These are phyloP conservation scores for Helotiales sp. DNA, from an alignment of 2,329 filamentous ascomycete genomes.

Conservation along the genomic window DNA sequence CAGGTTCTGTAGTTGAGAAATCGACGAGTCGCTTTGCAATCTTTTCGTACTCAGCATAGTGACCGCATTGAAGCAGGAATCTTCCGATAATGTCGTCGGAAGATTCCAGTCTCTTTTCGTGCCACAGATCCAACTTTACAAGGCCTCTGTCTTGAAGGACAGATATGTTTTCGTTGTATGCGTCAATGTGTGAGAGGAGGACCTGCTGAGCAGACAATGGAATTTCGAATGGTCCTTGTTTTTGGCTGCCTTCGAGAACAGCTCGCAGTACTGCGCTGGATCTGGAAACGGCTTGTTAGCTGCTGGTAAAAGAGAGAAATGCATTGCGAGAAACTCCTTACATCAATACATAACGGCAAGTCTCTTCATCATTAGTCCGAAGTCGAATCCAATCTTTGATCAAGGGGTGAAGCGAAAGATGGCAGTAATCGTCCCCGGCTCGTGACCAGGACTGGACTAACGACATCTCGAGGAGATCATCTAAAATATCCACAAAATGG, in stretches of 20 bases:
- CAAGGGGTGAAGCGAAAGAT: slow-evolving; percentile 34
- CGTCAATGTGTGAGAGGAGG: slow-evolving; percentile 21
- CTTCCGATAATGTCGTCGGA: slow-evolving; percentile 3
- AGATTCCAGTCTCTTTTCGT: neutral
- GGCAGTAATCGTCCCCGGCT: slow-evolving; percentile 20
- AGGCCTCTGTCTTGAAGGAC: neutral
- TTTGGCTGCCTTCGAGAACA: neutral
- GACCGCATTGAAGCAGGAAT: slow-evolving; percentile 6
- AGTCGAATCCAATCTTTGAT: slow-evolving; percentile 37
- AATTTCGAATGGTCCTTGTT: slow-evolving; percentile 12
- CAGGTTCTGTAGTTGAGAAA: slow-evolving; percentile 17
- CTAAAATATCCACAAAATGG: slow-evolving; percentile 26
- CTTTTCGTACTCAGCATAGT: slow-evolving; percentile 12
- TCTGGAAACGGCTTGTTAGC: neutral
- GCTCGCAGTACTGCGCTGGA: slow-evolving; percentile 12
- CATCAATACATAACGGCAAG: slow-evolving; percentile 13
- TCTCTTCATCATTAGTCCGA: slow-evolving; percentile 14
- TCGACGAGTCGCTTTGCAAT: slow-evolving; percentile 5
- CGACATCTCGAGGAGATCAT: slow-evolving; percentile 27
- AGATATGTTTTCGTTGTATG: slow-evolving; percentile 14
- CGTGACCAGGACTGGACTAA: slow-evolving; percentile 31
- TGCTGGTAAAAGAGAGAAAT: neutral
- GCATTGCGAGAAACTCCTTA: neutral
- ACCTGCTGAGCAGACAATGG: slow-evolving; percentile 6
- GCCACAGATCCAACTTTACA: neutral